A percentile compares a stretch with the other conserved stretches of the same genome.
Conservation (phyloP, 352 stramenopile genomes). For the Stramenopiles sp. region DNA sequence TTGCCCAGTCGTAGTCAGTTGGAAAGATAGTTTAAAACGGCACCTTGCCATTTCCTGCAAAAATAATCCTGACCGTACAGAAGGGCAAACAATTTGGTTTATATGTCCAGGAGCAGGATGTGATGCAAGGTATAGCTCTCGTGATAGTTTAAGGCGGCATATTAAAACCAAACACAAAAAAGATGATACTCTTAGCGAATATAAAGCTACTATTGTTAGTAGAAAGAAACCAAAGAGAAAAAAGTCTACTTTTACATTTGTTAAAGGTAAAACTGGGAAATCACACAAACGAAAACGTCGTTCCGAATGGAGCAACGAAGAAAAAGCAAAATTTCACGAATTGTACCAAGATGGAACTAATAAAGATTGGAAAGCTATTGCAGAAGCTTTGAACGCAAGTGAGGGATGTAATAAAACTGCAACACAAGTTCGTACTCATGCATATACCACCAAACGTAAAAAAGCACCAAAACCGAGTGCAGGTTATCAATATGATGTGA, state of each 20-base stretch:
- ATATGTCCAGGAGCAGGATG: neutral
- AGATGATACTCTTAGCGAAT: neutral
- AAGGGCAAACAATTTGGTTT: neutral
- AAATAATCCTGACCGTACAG: neutral
- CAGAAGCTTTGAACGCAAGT: neutral
- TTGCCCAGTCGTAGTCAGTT: neutral
- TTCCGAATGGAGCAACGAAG: neutral
- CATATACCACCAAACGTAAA: neutral
- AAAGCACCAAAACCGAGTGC: neutral
- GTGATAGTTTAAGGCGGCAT: conserved; percentile 3
- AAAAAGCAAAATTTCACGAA: neutral
- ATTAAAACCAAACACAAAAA: neutral
- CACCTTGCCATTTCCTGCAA: neutral
- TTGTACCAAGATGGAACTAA: neutral
- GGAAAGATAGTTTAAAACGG: conserved; percentile 3
- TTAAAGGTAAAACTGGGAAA: neutral
- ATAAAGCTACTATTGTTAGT: neutral
- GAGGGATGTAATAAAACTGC: too few relatives aligned
- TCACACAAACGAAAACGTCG: neutral
- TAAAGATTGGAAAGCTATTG: conserved; percentile 7
- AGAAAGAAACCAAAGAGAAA: neutral
- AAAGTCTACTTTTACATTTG: neutral
- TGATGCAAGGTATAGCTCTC: neutral
- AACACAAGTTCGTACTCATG: neutral
- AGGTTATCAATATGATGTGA: neutral